phyloP scores from a whole-genome alignment of 805 yeast species.

The Saturnispora galanensis region DNA sequence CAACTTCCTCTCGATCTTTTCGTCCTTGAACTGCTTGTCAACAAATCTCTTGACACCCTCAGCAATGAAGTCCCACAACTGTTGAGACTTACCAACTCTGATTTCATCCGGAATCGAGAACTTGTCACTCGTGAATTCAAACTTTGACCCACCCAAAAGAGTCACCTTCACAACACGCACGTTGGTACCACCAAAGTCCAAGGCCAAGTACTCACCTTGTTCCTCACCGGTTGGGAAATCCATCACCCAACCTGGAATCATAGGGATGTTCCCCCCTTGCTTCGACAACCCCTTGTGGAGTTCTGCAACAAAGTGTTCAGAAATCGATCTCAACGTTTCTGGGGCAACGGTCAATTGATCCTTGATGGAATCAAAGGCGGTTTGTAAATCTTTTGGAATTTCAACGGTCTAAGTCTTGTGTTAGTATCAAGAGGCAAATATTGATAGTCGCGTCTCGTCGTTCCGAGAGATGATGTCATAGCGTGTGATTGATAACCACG shows the following conservation, averaged over 20 bases:
- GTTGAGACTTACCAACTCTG: constrained; percentile 71
- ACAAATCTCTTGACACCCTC: constrained; percentile 65
- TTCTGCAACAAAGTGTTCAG: constrained; percentile 69
- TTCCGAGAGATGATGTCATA: too few species aligned
- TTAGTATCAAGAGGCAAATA: too few species aligned
- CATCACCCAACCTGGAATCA: constrained; percentile 96
- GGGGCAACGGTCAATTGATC: constrained; percentile 51
- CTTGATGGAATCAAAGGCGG: constrained; percentile 44
- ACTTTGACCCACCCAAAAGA: constrained; percentile 72
- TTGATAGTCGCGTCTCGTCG: too few species aligned
- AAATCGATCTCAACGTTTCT: constrained; percentile 52
- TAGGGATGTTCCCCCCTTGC: constrained; percentile 81
- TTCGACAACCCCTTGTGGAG: constrained; percentile 70
- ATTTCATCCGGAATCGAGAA: constrained; percentile 66
- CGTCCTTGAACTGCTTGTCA: constrained; percentile 45
- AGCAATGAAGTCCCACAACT: constrained; percentile 81
- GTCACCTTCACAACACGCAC: constrained; percentile 84
- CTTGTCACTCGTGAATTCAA: constrained; percentile 81
- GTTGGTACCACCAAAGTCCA: constrained; percentile 96
- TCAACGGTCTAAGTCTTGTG: constrained; percentile 1
- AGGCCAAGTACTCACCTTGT: constrained; percentile 81
- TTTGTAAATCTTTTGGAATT: constrained; percentile 8
- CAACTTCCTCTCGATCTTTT: constrained; percentile 45
- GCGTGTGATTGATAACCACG: too few species aligned
- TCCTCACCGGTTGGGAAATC: constrained; percentile 90